A percentile compares a stretch with the other conserved stretches of the same genome.
Conservation (phyloP, 495 filamentous ascomycete species). For the Trichoderma erinaceum region DNA sequence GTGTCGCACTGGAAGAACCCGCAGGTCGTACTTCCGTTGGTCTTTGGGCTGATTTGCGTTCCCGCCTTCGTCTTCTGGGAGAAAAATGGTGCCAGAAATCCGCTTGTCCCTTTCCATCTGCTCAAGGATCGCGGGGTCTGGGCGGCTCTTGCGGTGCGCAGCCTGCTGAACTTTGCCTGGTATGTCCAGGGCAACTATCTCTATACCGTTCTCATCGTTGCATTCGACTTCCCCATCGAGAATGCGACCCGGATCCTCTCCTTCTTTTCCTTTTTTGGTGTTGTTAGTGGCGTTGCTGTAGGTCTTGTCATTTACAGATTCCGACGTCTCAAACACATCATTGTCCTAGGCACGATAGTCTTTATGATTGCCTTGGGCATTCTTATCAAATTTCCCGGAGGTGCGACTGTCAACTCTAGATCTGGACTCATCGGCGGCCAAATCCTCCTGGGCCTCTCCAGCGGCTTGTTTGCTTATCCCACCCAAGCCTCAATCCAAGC, state of each 20-base stretch:
- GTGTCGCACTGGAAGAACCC: constrained; percentile 45
- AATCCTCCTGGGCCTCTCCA: constrained; percentile 11
- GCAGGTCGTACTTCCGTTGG: constrained; percentile 50
- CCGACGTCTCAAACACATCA: constrained; percentile 16
- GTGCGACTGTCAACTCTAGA: neutral
- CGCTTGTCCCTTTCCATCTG: constrained; percentile 54
- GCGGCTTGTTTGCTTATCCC: constrained; percentile 16
- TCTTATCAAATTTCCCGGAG: constrained; percentile 11
- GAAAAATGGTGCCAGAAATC: constrained; percentile 45
- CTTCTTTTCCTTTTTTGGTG: constrained; percentile 16
- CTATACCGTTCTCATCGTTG: constrained; percentile 15
- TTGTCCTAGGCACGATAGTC: constrained; percentile 5
- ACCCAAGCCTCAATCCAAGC: constrained; percentile 16
- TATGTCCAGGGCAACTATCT: constrained; percentile 17
- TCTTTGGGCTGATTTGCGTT: constrained; percentile 50
- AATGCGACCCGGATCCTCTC: constrained; percentile 15
- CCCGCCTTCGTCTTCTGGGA: constrained; percentile 57
- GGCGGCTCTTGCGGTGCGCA: constrained; percentile 26
- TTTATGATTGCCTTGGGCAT: constrained; percentile 12
- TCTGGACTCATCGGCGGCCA: constrained; percentile 14
- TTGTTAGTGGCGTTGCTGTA: constrained; percentile 14
- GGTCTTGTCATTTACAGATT: constrained; percentile 13
- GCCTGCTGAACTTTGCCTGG: constrained; percentile 16
- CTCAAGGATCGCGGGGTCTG: constrained; percentile 56
- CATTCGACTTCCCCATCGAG: constrained; percentile 14